A percentile compares a stretch with the other conserved stretches of the same genome.
phyloP scores from a whole-genome alignment of 2,329 filamentous ascomycete species.

The Trichoderma breve region DNA sequence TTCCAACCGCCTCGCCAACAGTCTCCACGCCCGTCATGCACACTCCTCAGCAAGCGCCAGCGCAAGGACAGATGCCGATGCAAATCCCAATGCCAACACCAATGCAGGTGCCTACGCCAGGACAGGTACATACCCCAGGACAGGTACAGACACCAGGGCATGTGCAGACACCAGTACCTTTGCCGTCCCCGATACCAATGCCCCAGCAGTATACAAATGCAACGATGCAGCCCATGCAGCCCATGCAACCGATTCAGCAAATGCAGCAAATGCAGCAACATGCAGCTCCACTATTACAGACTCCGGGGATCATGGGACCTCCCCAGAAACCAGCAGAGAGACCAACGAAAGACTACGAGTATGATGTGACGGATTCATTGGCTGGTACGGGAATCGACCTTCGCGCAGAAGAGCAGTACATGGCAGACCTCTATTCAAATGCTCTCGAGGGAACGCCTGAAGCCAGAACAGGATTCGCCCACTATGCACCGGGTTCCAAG shows the following conservation, averaged over 20 bases:
- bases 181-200: constrained; percentile 23
- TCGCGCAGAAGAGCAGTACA: constrained; percentile 78
- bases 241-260: constrained; percentile 24
- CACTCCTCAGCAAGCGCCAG: constrained; percentile 31
- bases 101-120: not conserved
- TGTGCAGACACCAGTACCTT: constrained; percentile 13
- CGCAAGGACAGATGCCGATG: constrained; percentile 24
- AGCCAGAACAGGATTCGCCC: constrained; percentile 49
- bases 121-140: constrained; percentile 20
- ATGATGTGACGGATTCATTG: constrained; percentile 81
- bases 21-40: constrained; percentile 34
- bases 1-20: constrained; percentile 35
- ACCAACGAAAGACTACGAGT: constrained; percentile 59
- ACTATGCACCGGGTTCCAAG: constrained; percentile 54
- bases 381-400: constrained; percentile 84
- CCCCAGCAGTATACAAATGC: constrained; percentile 33
- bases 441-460: constrained; percentile 46
- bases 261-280: constrained; percentile 24
- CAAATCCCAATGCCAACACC: constrained; percentile 20
- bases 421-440: constrained; percentile 65
- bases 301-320: constrained; percentile 49
- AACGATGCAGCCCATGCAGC: constrained; percentile 31
- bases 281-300: constrained; percentile 27
- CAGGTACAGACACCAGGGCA: not conserved
- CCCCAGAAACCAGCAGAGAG: constrained; percentile 62